Conservation (phyloP, 345 rosid genomes). For the Melaleuca alternifolia region DNA sequence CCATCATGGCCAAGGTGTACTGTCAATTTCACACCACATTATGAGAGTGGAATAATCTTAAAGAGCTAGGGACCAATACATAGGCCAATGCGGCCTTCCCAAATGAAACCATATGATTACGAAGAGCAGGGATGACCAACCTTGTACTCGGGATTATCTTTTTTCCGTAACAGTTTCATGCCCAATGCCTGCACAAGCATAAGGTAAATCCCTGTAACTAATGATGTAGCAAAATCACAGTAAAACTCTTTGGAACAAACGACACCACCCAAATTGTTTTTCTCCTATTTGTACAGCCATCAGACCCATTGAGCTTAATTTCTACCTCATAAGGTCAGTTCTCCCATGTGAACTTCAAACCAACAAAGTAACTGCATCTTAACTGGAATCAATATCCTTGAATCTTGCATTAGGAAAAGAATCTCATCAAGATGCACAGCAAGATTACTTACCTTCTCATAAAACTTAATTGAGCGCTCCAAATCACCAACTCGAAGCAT, state of each 20-base stretch:
- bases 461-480: slow-evolving; percentile 72
- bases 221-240: neutral
- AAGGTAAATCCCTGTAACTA: neutral
- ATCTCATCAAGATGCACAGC: neutral
- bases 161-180: slow-evolving; percentile 62
- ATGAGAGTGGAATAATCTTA: neutral
- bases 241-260: neutral
- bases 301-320: neutral
- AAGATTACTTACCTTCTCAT: slow-evolving; percentile 57
- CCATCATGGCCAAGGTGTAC: slow-evolving; percentile 86
- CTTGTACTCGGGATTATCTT: slow-evolving; percentile 75
- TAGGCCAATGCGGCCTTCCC: neutral
- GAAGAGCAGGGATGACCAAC: slow-evolving; percentile 10
- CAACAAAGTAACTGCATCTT: neutral
- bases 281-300: neutral
- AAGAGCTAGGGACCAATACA: neutral
- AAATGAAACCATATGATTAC: neutral
- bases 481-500: slow-evolving; percentile 95
- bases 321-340: neutral
- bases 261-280: neutral
- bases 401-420: neutral
- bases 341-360: neutral
- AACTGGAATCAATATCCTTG: neutral
- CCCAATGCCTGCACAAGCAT: slow-evolving; percentile 57
- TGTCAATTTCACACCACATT: slow-evolving; percentile 8